These are phyloP conservation scores for Penicillium sp. DNA, from an alignment of 2,329 filamentous ascomycete species.

Conservation along the genomic window DNA sequence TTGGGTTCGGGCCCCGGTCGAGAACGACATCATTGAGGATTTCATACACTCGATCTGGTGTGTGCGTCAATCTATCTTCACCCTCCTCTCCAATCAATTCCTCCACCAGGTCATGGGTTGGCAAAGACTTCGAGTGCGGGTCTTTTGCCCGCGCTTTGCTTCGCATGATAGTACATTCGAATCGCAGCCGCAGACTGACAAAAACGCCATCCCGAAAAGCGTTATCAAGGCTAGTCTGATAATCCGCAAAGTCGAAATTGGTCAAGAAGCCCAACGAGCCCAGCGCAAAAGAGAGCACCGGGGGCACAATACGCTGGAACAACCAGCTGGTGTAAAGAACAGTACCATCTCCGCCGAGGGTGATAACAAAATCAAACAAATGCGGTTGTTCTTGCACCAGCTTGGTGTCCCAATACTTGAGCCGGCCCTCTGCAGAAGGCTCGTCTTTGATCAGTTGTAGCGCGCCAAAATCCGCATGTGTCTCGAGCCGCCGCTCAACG, in stretches of 20 bases:
- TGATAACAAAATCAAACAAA: conserved; percentile 89
- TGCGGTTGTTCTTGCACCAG: conserved; percentile 78
- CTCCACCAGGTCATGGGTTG: conserved; percentile 72
- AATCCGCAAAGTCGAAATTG: conserved; percentile 87
- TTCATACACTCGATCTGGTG: conserved; percentile 78
- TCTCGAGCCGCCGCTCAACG: conserved; percentile 72
- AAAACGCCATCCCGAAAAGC: conserved; percentile 82
- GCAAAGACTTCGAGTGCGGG: conserved; percentile 28
- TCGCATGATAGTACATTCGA: conserved; percentile 93
- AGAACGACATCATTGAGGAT: conserved; percentile 97
- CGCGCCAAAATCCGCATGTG: conserved; percentile 71
- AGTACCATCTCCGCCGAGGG: conserved; percentile 92
- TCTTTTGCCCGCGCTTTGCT: conserved; percentile 39
- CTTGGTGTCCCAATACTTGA: conserved; percentile 80
- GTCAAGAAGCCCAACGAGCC: conserved; percentile 93
- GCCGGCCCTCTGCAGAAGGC: conserved; percentile 53
- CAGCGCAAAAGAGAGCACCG: conserved; percentile 85
- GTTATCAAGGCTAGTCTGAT: conserved; percentile 64
- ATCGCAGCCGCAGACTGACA: conserved; percentile 80
- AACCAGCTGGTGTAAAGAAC: conserved; percentile 95
- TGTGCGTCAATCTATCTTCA: conserved; percentile 81
- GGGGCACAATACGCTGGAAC: conserved; percentile 92
- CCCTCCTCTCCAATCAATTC: conserved; percentile 84
- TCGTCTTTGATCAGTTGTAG: conserved; percentile 65
- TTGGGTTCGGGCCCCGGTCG: conserved; percentile 88